phyloP scores from a whole-genome alignment of 1,284 basidiomycete species.

The Leccinum glutinopallens region DNA sequence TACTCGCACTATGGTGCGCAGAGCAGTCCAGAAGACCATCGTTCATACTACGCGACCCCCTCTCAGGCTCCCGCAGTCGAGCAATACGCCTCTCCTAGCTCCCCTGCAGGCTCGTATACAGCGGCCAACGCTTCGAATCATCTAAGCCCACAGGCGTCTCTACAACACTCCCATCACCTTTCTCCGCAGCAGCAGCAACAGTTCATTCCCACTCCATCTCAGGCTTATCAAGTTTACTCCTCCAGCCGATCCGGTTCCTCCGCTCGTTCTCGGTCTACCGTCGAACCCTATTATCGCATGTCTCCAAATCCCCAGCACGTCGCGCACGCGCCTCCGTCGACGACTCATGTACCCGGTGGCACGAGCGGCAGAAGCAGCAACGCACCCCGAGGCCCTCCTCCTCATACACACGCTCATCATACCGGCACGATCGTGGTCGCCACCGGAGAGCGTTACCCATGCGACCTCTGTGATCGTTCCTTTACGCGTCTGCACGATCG shows the following conservation, averaged over 20 bases:
- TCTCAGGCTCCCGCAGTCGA: constrained; percentile 23
- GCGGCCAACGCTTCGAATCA: constrained; percentile 32
- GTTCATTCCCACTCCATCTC: constrained; percentile 59
- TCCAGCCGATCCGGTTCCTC: constrained; percentile 35
- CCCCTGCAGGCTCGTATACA: constrained; percentile 30
- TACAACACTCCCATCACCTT: constrained; percentile 32
- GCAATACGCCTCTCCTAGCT: constrained; percentile 25
- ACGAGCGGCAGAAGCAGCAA: constrained; percentile 19
- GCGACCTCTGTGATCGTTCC: constrained; percentile 71
- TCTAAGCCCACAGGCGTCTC: constrained; percentile 33
- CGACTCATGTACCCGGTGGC: constrained; percentile 20
- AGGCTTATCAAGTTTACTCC: constrained; percentile 46
- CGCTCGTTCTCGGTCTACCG: constrained; percentile 31
- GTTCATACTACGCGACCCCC: constrained; percentile 30
- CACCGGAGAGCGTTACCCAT: constrained; percentile 60
- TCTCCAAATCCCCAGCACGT: constrained; percentile 38
- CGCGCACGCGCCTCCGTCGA: constrained; percentile 28
- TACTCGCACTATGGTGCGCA: constrained; percentile 30
- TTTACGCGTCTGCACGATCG: constrained; percentile 78
- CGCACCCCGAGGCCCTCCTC: constrained; percentile 18
- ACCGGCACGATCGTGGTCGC: constrained; percentile 26
- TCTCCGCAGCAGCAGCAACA: constrained; percentile 32
- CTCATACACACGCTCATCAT: constrained; percentile 17
- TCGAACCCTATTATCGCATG: constrained; percentile 43
- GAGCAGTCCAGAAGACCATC: constrained; percentile 27